Conservation (phyloP, 2,329 filamentous ascomycete genomes). For the Fusarium transvaalense region DNA sequence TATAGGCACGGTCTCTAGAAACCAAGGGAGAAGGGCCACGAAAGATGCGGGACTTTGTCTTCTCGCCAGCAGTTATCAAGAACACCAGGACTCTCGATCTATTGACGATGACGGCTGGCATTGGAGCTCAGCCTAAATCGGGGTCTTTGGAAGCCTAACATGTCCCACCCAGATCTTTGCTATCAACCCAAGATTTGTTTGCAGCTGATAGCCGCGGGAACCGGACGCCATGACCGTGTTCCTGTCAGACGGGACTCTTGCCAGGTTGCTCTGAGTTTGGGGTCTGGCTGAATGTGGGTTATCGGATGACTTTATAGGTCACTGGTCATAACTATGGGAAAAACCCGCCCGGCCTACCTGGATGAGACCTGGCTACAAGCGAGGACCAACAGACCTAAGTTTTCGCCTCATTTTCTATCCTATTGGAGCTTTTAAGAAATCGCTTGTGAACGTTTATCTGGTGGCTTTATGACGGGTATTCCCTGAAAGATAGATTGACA, state of each 20-base stretch:
- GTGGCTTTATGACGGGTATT: neutral
- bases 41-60: constrained; percentile 21
- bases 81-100: constrained; percentile 5
- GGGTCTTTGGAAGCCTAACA: constrained; percentile 24
- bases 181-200: constrained; percentile 3
- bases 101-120: constrained; percentile 4
- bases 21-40: constrained; percentile 4
- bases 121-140: constrained; percentile 15
- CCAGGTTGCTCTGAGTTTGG: constrained; percentile 13
- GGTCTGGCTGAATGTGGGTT: constrained; percentile 32
- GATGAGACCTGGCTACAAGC: constrained; percentile 3
- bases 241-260: constrained; percentile 1
- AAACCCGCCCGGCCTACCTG: constrained; percentile 1
- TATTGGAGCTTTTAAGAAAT: neutral
- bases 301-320: constrained; percentile 32
- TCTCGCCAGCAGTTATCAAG: constrained; percentile 8
- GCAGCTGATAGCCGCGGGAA: constrained; percentile 3
- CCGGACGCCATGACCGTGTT: constrained; percentile 24
- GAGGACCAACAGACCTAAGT: constrained; percentile 1
- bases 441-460: neutral
- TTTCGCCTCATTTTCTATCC: constrained; percentile 17
- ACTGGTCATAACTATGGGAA: constrained; percentile 3
- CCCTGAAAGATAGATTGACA: constrained; percentile 2
- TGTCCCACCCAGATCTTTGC: neutral
- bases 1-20: neutral